Percentiles rank a stretch among this genome's conserved stretches.
These are phyloP conservation scores for Glaciozyma antarctica DNA, from an alignment of 768 basidiomycete genomes.

Conservation along the genomic window DNA sequence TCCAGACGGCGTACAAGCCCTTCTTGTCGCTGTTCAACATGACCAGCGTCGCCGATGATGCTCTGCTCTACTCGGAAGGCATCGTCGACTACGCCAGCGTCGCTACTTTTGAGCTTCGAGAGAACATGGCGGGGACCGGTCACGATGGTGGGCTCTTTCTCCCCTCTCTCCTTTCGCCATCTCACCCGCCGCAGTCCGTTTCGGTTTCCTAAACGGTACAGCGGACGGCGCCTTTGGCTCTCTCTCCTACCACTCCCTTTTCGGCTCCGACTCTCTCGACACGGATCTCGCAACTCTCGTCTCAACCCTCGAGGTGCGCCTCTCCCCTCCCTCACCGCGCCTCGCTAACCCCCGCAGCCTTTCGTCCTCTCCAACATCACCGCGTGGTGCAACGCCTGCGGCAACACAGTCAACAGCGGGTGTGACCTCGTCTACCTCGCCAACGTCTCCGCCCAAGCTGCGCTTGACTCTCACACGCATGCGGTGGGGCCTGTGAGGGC, in stretches of 20 bases:
- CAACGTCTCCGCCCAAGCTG: no score
- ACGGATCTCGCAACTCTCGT: constrained; percentile 27
- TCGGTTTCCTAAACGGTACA: constrained; percentile 36
- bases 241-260: constrained; percentile 30
- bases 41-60: constrained; percentile 46
- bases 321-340: background rate
- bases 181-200: constrained; percentile 19
- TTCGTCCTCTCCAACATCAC: constrained; percentile 29
- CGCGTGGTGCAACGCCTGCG: constrained; percentile 29
- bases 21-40: constrained; percentile 83
- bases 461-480: no score
- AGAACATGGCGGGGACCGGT: constrained; percentile 4
- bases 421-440: no score
- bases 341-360: constrained; percentile 5
- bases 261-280: constrained; percentile 21
- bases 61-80: constrained; percentile 7
- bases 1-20: constrained; percentile 78
- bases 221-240: constrained; percentile 22
- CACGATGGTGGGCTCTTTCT: background rate
- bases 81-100: constrained; percentile 37
- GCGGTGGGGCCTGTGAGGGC: no score
- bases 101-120: constrained; percentile 32
- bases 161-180: background rate
- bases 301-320: constrained; percentile 22
- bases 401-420: constrained; percentile 7